Conservation (phyloP, 441 rosid genomes). For the Iberis amara region DNA sequence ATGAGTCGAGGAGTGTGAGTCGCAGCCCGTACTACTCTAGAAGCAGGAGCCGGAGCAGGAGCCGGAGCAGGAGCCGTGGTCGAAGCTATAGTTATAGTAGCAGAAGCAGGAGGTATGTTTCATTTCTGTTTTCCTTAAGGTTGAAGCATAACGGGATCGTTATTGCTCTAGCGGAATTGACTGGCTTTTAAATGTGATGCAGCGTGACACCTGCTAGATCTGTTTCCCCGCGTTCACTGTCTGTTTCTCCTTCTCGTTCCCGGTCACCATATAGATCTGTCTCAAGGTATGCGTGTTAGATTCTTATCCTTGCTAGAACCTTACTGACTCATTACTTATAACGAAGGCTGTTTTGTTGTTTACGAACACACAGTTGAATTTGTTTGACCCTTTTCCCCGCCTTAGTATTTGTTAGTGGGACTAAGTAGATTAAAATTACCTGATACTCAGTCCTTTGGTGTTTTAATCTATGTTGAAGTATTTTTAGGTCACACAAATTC, state of each 20-base stretch:
- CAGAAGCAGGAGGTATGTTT: slow-evolving; percentile 53
- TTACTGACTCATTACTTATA: neutral
- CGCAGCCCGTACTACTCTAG: slow-evolving; percentile 36
- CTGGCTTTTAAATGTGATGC: slow-evolving; percentile 28
- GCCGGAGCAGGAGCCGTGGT: slow-evolving; percentile 52
- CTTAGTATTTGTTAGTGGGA: neutral
- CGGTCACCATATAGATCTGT: slow-evolving; percentile 43
- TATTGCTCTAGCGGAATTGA: slow-evolving; percentile 1
- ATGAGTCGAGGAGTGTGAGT: slow-evolving; percentile 67
- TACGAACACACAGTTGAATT: no score
- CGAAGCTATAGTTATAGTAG: slow-evolving; percentile 51
- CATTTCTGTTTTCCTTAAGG: neutral
- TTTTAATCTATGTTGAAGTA: neutral
- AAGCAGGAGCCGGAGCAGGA: slow-evolving; percentile 38
- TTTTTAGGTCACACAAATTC: slow-evolving; percentile 3
- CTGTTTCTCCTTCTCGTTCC: slow-evolving; percentile 40
- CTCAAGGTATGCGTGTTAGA: slow-evolving; percentile 45
- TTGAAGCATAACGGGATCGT: neutral
- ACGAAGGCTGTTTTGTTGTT: neutral
- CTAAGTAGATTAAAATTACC: neutral
- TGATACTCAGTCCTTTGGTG: neutral
- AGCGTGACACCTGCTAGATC: slow-evolving; percentile 58
- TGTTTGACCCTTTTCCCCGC: neutral
- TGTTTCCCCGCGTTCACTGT: slow-evolving; percentile 39
- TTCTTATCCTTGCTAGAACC: neutral